Evolutionary conservation across 371 early-diverging fungal species (phyloP).

Genomic region (Mucor circinelloides): DNA sequence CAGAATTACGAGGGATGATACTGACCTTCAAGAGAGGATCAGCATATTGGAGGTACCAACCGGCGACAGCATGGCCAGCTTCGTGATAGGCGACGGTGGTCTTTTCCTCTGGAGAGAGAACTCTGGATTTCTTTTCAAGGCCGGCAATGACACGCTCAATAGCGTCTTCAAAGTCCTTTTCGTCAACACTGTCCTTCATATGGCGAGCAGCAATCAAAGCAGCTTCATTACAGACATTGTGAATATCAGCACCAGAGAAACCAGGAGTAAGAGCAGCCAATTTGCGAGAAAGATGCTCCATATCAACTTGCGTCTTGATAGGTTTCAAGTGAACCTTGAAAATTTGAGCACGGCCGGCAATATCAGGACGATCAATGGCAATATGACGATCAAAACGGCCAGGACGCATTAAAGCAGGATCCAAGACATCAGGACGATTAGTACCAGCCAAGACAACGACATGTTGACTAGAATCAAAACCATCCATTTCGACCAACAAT

Average conservation of each 20-base stretch:
- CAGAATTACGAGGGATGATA: conserved; percentile 96
- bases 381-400: conserved; percentile 99
- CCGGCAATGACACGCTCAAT: conserved; percentile 99
- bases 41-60: conserved; percentile 96
- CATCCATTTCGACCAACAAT: conserved; percentile 99
- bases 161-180: conserved; percentile 94
- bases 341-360: conserved; percentile 93
- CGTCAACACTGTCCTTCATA: conserved; percentile 74
- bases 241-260: conserved; percentile 97
- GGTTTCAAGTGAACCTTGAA: conserved; percentile 95
- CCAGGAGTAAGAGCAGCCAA: conserved; percentile 91
- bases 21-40: conserved; percentile 97
- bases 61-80: conserved; percentile 98
- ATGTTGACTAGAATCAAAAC: conserved; percentile 89
- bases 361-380: conserved; percentile 93
- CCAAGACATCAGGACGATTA: conserved; percentile 91
- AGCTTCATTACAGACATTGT: conserved; percentile 99
- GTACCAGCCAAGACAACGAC: conserved; percentile 95
- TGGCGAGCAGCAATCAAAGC: conserved; percentile 97
- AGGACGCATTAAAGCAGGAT: conserved; percentile 92
- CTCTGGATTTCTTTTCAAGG: conserved; percentile 94
- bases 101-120: conserved; percentile 97
- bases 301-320: conserved; percentile 87
- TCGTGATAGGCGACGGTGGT: conserved; percentile 99
- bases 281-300: conserved; percentile 75